Evolutionary conservation across 768 basidiomycete species (phyloP).

Genomic region (Mycena olivaceomarginata): DNA sequence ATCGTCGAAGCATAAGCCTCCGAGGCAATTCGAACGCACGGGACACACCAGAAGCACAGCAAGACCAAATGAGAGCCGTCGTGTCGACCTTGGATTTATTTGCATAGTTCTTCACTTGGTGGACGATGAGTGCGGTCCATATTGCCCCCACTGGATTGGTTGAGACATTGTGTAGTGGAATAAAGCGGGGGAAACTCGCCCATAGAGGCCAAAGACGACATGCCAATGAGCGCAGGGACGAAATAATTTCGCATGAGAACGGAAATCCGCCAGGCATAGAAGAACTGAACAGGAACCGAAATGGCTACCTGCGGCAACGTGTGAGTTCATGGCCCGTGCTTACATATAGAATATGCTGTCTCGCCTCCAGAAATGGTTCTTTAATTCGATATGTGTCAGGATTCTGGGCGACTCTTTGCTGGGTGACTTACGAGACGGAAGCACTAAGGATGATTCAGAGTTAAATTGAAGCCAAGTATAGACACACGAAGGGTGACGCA

Average conservation of each 20-base stretch:
- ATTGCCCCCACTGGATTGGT: not conserved
- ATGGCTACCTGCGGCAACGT: not conserved
- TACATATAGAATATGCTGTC: not conserved
- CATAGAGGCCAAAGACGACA: not conserved
- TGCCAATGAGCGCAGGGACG: not conserved
- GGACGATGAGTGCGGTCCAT: not conserved
- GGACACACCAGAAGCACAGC: not conserved
- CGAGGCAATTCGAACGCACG: not conserved
- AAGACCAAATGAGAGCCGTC: not conserved
- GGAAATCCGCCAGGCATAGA: not conserved
- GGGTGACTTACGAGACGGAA: not conserved
- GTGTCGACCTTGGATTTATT: not conserved
- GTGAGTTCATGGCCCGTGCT: not conserved
- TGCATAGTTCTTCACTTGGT: not conserved
- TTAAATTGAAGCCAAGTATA: not conserved
- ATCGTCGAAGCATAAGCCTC: not conserved
- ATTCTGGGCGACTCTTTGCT: not conserved
- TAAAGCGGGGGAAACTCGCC: not conserved
- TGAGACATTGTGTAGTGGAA: not conserved
- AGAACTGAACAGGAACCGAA: conserved; percentile 3
- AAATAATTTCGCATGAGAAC: conserved; percentile 1
- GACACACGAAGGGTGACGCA: not conserved
- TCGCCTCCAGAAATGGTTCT: not conserved
- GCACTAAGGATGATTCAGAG: not conserved
- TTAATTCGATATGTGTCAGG: not conserved